Conservation (phyloP, 2,329 filamentous ascomycete genomes). For the Aspergillus eucalypticola region DNA sequence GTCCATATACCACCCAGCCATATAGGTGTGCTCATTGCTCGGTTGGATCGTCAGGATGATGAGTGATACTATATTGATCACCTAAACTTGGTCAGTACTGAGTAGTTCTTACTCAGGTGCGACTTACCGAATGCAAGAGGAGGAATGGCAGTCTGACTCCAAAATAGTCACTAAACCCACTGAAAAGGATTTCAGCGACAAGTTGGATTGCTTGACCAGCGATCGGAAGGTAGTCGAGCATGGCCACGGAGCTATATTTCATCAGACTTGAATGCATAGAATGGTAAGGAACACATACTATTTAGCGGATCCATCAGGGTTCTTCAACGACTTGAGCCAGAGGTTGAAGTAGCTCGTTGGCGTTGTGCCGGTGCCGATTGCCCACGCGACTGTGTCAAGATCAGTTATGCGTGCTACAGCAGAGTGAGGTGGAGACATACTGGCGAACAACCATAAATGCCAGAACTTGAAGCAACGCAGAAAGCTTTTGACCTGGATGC, state of each 20-base stretch:
- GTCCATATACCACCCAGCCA: conserved; percentile 13
- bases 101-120: neutral
- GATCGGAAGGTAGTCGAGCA: conserved; percentile 10
- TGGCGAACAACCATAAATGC: conserved; percentile 6
- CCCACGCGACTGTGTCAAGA: conserved; percentile 2
- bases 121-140: neutral
- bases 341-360: conserved; percentile 9
- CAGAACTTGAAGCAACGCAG: conserved; percentile 3
- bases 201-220: conserved; percentile 8
- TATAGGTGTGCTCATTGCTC: conserved; percentile 7
- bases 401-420: neutral
- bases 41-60: conserved; percentile 6
- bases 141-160: conserved; percentile 4
- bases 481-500: conserved; percentile 2
- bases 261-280: neutral
- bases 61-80: conserved; percentile 7
- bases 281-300: neutral
- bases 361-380: neutral
- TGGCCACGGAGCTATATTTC: neutral
- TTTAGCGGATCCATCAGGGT: neutral
- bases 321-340: conserved; percentile 10
- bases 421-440: neutral
- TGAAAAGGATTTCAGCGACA: conserved; percentile 7
- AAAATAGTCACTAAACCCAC: conserved; percentile 7
- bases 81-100: neutral